Conservation (phyloP, 129 eudicot species). For the Flaveria sonorensis region DNA sequence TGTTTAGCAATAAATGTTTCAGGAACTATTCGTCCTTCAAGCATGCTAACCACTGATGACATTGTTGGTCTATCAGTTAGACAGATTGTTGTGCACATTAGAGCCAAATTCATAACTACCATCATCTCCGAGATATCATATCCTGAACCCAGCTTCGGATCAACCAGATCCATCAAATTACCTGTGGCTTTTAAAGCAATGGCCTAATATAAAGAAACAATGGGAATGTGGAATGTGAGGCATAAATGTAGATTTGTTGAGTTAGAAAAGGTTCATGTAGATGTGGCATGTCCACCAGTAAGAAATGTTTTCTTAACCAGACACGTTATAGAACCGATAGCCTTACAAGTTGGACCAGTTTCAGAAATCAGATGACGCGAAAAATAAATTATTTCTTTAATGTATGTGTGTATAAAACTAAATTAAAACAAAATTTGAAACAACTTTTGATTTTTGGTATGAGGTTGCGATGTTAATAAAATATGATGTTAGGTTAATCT, state of each 20-base stretch:
- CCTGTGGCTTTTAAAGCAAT: conserved; percentile 35
- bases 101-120: conserved; percentile 42
- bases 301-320: not conserved
- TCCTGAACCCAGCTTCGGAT: conserved; percentile 43
- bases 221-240: not conserved
- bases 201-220: conserved; percentile 39
- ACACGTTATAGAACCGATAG: no score
- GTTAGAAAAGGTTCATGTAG: not conserved
- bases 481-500: no score
- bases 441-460: no score
- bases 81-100: conserved; percentile 41
- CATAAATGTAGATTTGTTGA: not conserved
- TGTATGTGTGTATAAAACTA: no score
- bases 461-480: no score
- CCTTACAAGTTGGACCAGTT: no score
- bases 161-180: conserved; percentile 51
- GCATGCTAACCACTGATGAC: conserved; percentile 67
- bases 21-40: conserved; percentile 43
- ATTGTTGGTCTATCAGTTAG: conserved; percentile 50
- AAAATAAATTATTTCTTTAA: no score
- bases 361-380: no score
- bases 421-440: no score
- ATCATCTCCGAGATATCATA: conserved; percentile 38
- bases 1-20: conserved; percentile 22
- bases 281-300: not conserved